A percentile compares a stretch with the other conserved stretches of the same genome.
Conservation (phyloP, 2,329 filamentous ascomycete species). For the Sarocladium kiliense region DNA sequence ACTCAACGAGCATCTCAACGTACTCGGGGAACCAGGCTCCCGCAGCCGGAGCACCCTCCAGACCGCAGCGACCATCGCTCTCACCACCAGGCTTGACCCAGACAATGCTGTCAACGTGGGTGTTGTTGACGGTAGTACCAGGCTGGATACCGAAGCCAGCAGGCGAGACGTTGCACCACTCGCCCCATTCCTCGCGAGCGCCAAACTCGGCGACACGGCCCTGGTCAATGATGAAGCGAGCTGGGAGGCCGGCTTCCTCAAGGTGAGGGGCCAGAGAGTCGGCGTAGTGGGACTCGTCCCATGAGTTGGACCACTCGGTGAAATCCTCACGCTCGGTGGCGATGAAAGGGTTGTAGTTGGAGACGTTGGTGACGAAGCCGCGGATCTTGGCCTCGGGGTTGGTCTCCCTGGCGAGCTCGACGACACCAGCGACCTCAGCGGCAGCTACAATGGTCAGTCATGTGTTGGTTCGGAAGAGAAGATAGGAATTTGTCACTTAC, state of each 20-base stretch:
- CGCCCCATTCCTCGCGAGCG: constrained; percentile 32
- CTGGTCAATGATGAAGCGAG: constrained; percentile 40
- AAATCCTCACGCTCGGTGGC: constrained; percentile 32
- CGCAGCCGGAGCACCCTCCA: constrained; percentile 29
- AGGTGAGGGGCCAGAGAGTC: constrained; percentile 31
- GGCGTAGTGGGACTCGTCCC: constrained; percentile 36
- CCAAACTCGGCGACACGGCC: constrained; percentile 33
- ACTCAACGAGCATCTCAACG: constrained; percentile 33
- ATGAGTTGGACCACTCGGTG: constrained; percentile 33
- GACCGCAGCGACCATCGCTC: constrained; percentile 34
- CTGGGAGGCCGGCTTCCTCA: constrained; percentile 31
- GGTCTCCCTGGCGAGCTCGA: constrained; percentile 24
- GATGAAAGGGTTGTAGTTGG: constrained; percentile 35
- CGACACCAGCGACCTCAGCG: constrained; percentile 32
- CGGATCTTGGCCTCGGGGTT: constrained; percentile 25
- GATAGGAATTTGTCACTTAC: too few species aligned
- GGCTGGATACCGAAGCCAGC: constrained; percentile 34
- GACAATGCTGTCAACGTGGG: constrained; percentile 34
- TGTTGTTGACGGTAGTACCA: constrained; percentile 29
- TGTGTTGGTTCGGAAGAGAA: too few species aligned
- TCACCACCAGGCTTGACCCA: constrained; percentile 42
- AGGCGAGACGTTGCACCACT: constrained; percentile 38
- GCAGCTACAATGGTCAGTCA: too few species aligned
- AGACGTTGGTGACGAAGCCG: constrained; percentile 39
- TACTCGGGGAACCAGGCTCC: constrained; percentile 38